A percentile compares a stretch with the other conserved stretches of the same genome.
Conservation (phyloP, 139 green algal genomes). For the Penium margaritaceum region DNA sequence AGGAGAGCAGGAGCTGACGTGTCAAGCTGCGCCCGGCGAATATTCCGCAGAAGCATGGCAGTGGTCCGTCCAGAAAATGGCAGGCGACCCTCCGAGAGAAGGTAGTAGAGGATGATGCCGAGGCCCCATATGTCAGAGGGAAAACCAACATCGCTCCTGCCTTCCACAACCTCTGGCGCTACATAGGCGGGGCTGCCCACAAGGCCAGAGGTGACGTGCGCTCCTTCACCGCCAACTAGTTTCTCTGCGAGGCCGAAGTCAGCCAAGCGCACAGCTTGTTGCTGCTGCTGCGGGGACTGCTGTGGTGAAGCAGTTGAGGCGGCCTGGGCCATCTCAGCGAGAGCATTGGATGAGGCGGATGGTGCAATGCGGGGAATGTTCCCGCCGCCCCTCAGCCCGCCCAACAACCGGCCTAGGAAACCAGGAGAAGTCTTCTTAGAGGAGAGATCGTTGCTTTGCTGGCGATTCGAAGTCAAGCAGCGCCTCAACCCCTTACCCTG, state of each 20-base stretch:
- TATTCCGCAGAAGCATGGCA: neutral
- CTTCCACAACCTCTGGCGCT: neutral
- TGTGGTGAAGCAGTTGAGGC: neutral
- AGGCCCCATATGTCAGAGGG: slow-evolving; percentile 5
- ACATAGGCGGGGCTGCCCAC: slow-evolving; percentile 5
- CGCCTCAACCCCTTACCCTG: too few species aligned
- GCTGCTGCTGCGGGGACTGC: slow-evolving; percentile 1
- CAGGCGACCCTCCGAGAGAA: neutral
- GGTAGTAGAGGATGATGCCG: neutral
- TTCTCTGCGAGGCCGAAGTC: slow-evolving; percentile 10
- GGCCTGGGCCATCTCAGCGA: too few species aligned
- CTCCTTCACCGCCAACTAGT: neutral
- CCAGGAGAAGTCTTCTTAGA: too few species aligned
- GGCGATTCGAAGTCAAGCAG: too few species aligned
- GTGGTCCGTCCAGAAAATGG: slow-evolving; percentile 2
- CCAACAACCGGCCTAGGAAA: too few species aligned
- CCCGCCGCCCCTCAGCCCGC: too few species aligned
- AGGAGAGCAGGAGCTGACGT: neutral
- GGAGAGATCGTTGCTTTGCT: neutral
- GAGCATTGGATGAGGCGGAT: too few species aligned
- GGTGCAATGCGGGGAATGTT: too few species aligned
- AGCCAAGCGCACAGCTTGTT: slow-evolving; percentile 1
- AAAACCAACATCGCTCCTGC: neutral
- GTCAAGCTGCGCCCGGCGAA: neutral
- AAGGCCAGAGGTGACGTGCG: neutral